phyloP scores from a whole-genome alignment of 345 rosid species.

The Brassica incana region DNA sequence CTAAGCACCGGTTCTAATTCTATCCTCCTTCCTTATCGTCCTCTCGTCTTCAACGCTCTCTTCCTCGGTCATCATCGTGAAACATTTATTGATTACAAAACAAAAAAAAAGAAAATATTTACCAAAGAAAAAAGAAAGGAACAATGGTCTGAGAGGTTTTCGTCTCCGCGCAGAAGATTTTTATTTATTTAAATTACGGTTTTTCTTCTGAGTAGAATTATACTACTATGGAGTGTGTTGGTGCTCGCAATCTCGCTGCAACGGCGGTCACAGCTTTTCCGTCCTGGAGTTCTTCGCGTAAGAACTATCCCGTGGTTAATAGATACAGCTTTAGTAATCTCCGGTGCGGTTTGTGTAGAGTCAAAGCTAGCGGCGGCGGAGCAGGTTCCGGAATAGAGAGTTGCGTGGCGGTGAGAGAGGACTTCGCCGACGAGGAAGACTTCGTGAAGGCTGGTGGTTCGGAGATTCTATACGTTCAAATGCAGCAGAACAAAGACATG shows the following conservation, averaged over 20 bases:
- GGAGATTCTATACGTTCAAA: conserved; percentile 70
- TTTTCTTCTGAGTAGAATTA: background rate
- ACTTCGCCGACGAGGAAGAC: conserved; percentile 79
- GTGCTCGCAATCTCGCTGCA: conserved; percentile 63
- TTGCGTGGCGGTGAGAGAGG: conserved; percentile 69
- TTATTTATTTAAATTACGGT: background rate
- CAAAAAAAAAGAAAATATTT: background rate
- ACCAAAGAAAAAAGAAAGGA: background rate
- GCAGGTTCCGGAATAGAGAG: conserved; percentile 51
- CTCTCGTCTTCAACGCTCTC: conserved; percentile 33
- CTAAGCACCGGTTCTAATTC: conserved; percentile 25
- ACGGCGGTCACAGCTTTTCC: conserved; percentile 53
- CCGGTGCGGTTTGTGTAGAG: conserved; percentile 43
- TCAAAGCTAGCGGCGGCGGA: conserved; percentile 49
- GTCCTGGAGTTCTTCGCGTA: conserved; percentile 35
- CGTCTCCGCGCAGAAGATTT: background rate
- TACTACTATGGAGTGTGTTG: conserved; percentile 63
- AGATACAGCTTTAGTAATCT: conserved; percentile 21
- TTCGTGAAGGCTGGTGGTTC: conserved; percentile 89
- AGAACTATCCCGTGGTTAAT: conserved; percentile 27
- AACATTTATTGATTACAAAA: background rate
- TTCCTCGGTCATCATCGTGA: conserved; percentile 4
- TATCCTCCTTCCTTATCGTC: conserved; percentile 36
- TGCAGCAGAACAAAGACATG: conserved; percentile 86
- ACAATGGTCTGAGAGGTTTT: conserved; percentile 31